Base-by-base conservation (phyloP, 2,329 filamentous ascomycete genomes). In the Verticillium tricorpus region DNA sequence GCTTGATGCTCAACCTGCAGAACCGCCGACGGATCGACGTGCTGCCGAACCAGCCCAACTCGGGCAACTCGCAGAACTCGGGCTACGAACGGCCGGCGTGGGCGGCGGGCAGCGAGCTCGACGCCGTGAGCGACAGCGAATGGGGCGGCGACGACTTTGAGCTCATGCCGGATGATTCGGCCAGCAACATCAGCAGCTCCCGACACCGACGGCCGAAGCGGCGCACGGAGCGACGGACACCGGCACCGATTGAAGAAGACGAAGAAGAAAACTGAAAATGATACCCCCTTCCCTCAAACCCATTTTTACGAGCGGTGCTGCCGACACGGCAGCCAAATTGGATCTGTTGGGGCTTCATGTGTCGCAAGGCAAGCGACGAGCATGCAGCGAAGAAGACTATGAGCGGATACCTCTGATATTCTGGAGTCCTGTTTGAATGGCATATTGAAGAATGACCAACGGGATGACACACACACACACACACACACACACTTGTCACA, bases 121-220 rank as follows among this genome's bases (percentile, higher is more conserved):
- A 82, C 57, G 40, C 15, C 31, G 76, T 74, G n/a, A 84, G 80
- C 66, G 84, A 87, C 64, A 84, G 83, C 59, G 85, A 88, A 61
- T 85, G 84, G 78, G 80, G 78, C 19, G 80, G 81, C 57, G 85
- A 87, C 60, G 81, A 85, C 62, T 79, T 80, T 55, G 84, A 86
- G 68, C 79, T 94, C 57, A 88, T 88, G 67, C 91, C 91, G 0
- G 91, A 94, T 69, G 91, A 94, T 73, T 89, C 85, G 60, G 91
- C 91, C 28, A 93, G 90, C 74, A 93, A 93, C 71, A 91, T 94
- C 63, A 89, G 86, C 70, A 90, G 87, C 71, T 89, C 88, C 60
- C 76, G 89, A 67, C 82, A 89, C 69, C 81, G 87, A 67, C 80
- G 87, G 70, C 88, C 85, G 52, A 90, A 89, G 80, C 79, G 88